Evolutionary conservation across 306 rosid genomes (phyloP).

Genomic region (Glycine tomentella): DNA sequence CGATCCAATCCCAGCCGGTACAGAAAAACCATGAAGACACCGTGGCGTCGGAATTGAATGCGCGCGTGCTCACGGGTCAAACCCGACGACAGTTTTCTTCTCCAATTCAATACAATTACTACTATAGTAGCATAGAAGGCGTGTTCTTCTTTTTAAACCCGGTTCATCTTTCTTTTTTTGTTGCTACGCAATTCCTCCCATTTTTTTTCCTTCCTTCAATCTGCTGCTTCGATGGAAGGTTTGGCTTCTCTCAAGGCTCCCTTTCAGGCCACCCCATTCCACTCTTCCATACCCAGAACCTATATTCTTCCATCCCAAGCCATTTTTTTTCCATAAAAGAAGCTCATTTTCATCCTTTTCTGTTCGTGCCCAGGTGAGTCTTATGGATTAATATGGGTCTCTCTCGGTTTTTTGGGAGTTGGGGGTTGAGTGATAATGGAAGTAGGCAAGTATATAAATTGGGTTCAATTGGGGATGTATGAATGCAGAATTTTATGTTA

Average conservation of each 20-base stretch:
- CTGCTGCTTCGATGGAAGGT: conserved; percentile 61
- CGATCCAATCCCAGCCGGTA: neutral
- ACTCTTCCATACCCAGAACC: conserved; percentile 52
- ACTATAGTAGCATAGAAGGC: neutral
- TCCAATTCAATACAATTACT: too few relatives aligned
- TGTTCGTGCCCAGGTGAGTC: conserved; percentile 52
- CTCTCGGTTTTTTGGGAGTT: neutral
- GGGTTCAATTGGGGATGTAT: conserved; percentile 1
- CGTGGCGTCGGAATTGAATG: neutral
- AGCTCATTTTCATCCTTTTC: conserved; percentile 55
- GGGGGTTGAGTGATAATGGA: neutral
- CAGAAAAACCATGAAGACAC: neutral
- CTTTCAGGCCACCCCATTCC: conserved; percentile 49
- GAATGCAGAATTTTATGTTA: conserved; percentile 1
- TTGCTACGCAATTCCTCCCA: neutral
- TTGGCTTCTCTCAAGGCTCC: conserved; percentile 58
- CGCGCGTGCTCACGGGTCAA: neutral
- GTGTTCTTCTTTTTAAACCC: neutral
- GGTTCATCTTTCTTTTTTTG: conserved; percentile 22
- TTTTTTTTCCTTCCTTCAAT: neutral
- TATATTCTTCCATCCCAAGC: conserved; percentile 41
- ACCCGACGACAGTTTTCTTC: neutral
- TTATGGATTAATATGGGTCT: conserved; percentile 18
- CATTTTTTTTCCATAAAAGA: conserved; percentile 19
- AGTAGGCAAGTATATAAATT: too few relatives aligned